Conservation (phyloP, 495 filamentous ascomycete species). For the Hamigera avellanea region DNA sequence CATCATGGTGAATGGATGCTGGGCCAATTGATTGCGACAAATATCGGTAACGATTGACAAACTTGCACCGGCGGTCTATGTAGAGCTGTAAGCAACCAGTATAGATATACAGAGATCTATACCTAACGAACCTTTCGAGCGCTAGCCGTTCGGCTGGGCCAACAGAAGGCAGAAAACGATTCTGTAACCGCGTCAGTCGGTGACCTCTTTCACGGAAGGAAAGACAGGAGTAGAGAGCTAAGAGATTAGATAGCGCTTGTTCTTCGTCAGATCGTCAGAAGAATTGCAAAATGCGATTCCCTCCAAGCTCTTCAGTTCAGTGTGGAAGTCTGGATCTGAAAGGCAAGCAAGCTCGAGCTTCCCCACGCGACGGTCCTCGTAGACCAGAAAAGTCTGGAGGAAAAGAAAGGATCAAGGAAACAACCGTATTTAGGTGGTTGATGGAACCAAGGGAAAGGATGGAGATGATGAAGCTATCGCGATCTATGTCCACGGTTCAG, state of each 20-base stretch:
- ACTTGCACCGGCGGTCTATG: not conserved
- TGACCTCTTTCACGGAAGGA: constrained; percentile 13
- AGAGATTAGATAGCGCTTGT: constrained; percentile 8
- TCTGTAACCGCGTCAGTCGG: constrained; percentile 29
- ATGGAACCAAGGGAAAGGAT: constrained; percentile 20
- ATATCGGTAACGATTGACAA: not conserved
- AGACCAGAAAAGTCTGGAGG: constrained; percentile 3
- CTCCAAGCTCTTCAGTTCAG: not conserved
- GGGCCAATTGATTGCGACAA: not conserved
- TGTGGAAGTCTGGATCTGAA: too few species aligned
- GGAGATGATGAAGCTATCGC: constrained; percentile 21
- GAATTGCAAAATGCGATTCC: constrained; percentile 2
- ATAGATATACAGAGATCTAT: constrained; percentile 12
- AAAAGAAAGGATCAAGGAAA: constrained; percentile 16
- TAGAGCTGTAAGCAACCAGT: too few species aligned
- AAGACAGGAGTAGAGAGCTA: constrained; percentile 12
- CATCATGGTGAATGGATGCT: constrained; percentile 51
- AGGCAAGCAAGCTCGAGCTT: not conserved
- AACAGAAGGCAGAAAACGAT: constrained; percentile 13
- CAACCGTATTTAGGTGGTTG: constrained; percentile 19
- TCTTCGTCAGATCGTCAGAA: constrained; percentile 10
- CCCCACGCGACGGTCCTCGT: not conserved
- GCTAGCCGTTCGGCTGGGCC: constrained; percentile 14
- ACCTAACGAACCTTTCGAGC: constrained; percentile 4
- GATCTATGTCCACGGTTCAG: constrained; percentile 30